These are phyloP conservation scores for Nepenthes mirabilis DNA, from an alignment of 148 eudicot species.

Conservation along the genomic window DNA sequence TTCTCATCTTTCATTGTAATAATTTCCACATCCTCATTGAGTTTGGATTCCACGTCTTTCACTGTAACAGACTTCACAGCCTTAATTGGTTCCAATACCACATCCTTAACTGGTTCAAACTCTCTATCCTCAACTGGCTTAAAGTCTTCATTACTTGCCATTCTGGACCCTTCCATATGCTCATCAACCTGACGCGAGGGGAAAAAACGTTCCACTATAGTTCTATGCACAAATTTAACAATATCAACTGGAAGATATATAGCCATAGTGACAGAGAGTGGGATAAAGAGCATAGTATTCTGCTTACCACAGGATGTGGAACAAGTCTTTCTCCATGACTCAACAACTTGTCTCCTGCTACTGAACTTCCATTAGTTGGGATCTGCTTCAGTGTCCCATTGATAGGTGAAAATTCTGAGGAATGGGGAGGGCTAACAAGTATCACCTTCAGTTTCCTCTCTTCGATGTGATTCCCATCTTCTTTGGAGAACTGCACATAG, in stretches of 20 bases:
- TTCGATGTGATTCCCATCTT: constrained; percentile 40
- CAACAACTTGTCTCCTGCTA: constrained; percentile 10
- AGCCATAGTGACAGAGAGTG: background rate
- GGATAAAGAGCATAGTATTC: background rate
- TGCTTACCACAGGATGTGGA: constrained; percentile 9
- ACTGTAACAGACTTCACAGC: constrained; percentile 6
- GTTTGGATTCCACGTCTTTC: constrained; percentile 14
- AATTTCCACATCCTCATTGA: constrained; percentile 16
- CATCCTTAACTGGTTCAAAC: constrained; percentile 9
- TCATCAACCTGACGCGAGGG: constrained; percentile 18
- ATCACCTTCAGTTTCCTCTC: constrained; percentile 76
- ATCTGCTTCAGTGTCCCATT: constrained; percentile 37
- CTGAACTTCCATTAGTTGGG: constrained; percentile 13
- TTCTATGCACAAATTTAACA: background rate
- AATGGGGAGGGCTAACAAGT: constrained; percentile 44
- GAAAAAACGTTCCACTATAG: background rate
- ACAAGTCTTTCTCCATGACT: constrained; percentile 6
- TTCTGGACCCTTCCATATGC: constrained; percentile 16
- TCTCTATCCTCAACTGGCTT: constrained; percentile 8
- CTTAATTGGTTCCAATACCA: constrained; percentile 8
- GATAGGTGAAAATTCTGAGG: constrained; percentile 50
- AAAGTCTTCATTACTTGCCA: constrained; percentile 6
- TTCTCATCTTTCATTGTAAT: constrained; percentile 3
- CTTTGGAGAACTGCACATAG: constrained; percentile 45
- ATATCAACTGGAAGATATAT: background rate